These are phyloP conservation scores for Cladosporium austrohemisphaericum DNA, from an alignment of 2,329 filamentous ascomycete species.

Conservation along the genomic window DNA sequence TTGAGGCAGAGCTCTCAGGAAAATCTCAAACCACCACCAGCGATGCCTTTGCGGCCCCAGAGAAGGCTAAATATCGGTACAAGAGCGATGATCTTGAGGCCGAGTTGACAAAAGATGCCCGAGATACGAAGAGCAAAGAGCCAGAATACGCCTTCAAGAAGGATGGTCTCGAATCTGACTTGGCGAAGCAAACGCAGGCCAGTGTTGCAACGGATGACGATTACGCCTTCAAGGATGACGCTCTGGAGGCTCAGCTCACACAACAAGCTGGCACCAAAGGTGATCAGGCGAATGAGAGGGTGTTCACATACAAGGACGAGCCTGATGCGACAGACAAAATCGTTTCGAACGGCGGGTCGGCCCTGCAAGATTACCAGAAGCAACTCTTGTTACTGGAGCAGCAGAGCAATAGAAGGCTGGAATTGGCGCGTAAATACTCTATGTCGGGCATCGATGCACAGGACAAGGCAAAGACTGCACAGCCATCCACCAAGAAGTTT, in stretches of 20 bases:
- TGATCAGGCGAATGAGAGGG: not conserved
- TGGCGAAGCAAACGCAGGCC: not conserved
- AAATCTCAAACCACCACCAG: not conserved
- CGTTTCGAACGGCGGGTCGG: no score
- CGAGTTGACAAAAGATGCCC: not conserved
- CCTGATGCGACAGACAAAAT: no score
- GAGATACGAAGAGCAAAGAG: not conserved
- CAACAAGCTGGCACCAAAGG: no score
- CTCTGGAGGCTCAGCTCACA: constrained; percentile 12
- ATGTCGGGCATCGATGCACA: no score
- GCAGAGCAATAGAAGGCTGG: not conserved
- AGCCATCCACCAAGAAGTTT: not conserved
- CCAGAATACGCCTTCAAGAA: constrained; percentile 10
- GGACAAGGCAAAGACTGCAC: no score
- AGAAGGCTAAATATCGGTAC: not conserved
- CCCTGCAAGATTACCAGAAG: no score
- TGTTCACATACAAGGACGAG: not conserved
- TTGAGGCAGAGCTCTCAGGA: constrained; percentile 22
- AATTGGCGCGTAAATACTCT: no score
- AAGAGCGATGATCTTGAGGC: constrained; percentile 5
- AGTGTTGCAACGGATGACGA: not conserved
- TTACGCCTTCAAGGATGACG: not conserved
- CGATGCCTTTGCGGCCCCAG: not conserved
- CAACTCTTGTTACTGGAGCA: no score
- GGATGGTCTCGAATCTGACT: constrained; percentile 12